Base-by-base conservation (phyloP, 805 yeast species). In the Candida andamanensis region DNA sequence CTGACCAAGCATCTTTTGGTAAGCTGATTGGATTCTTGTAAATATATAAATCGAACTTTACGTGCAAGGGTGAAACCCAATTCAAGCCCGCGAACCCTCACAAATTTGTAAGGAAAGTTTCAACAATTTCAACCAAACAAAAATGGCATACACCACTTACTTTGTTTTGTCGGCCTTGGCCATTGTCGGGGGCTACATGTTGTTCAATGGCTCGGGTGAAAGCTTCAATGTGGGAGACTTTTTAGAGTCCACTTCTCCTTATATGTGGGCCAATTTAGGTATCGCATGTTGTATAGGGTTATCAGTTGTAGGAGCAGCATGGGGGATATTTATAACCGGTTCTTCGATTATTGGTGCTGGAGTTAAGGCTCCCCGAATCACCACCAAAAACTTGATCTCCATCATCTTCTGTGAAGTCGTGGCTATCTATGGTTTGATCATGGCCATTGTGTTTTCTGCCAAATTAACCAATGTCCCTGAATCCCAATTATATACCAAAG, bases 351-450 rank as follows among this genome's bases (percentile, higher is more conserved):
- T 92, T 41, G 98, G 98, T 48, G 98, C 98, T 3, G 98, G 98
- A 68, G 97, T 92, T 39, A 85, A 85, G 59, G 92, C 95, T 10
- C 98, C 98, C 32, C 73, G 97, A 56, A 94, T 92, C 55, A 89
- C 97, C 26, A 92, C 98, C 34, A 92, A 92, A 70, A 92, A 92
- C 59, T 75, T 92, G 56, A 94, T 92, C 44, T 84, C 95, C 25
- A 92, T 92, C 58, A 94, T 92, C 65, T 92, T 92, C 71, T 92
- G 98, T 72, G 98, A 92, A 66, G 98, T 92, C 48, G 98, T 92
- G 35, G 98, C 98, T 45, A 92, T 92, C 56, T 92, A 92, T 56
- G 98, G 98, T 3, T 76, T 92, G 44, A 92, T 92, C 56, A 90
- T 90, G 84, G 89, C 97, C 22, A 92, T 92, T 72, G 97, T 92